These are phyloP conservation scores for Cerioporus squamosus DNA, from an alignment of 1,284 basidiomycete species.

Conservation along the genomic window DNA sequence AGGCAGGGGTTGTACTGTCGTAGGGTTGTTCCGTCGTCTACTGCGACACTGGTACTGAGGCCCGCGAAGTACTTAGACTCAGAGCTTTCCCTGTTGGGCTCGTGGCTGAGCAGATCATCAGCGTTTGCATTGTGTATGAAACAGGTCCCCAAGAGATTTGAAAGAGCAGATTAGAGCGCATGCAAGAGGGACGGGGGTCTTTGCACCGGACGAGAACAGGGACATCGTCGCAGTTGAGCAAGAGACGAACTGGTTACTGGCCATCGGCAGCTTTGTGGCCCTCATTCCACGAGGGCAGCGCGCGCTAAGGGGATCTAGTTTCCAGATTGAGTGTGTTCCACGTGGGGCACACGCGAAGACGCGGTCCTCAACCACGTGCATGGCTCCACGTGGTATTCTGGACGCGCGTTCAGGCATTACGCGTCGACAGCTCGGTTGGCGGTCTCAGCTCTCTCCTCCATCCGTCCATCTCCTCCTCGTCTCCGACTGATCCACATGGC, in stretches of 20 bases:
- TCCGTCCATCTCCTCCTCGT: constrained; percentile 3
- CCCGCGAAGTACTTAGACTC: no score
- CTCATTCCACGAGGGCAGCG: constrained; percentile 10
- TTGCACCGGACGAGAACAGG: background rate
- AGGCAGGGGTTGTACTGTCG: no score
- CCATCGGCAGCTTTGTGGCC: background rate
- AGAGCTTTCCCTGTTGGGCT: no score
- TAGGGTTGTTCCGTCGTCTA: no score
- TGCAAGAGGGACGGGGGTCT: background rate
- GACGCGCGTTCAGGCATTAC: constrained; percentile 27
- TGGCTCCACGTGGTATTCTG: constrained; percentile 16
- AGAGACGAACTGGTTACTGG: background rate
- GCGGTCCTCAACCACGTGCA: background rate
- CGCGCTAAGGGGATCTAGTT: no score
- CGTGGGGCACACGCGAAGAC: constrained; percentile 13
- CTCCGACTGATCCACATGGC: constrained; percentile 53
- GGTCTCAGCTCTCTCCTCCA: constrained; percentile 5
- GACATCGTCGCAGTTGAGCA: constrained; percentile 7
- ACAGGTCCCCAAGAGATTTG: no score
- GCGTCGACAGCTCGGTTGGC: constrained; percentile 25
- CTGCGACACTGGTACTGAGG: no score
- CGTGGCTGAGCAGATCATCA: background rate
- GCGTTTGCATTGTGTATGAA: background rate
- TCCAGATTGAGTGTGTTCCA: background rate
- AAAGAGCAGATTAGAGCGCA: no score